Percentiles rank a stretch among this genome's conserved stretches.
Evolutionary conservation across 2,329 filamentous ascomycete species (phyloP).

Genomic region (Aspergillus fumigatus): DNA sequence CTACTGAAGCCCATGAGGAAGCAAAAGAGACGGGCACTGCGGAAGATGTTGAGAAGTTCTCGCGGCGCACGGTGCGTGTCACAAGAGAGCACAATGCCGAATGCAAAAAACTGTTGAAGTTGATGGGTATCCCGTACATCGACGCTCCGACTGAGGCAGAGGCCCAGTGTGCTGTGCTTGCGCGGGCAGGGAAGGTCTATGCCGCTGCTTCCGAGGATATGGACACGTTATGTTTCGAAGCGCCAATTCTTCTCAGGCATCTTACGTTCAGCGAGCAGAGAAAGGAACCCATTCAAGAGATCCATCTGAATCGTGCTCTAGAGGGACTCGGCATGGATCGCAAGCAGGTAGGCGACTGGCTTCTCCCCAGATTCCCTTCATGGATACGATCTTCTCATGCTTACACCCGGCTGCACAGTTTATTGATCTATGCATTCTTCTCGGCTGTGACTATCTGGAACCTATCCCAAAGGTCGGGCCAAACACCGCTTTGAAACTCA

Average conservation of each 20-base stretch:
- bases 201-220: slow-evolving; percentile 97
- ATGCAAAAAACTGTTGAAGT: slow-evolving; percentile 81
- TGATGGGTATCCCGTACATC: slow-evolving; percentile 96
- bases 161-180: slow-evolving; percentile 89
- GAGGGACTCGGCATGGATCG: slow-evolving; percentile 84
- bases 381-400: slow-evolving; percentile 8
- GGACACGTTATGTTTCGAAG: slow-evolving; percentile 95
- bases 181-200: slow-evolving; percentile 89
- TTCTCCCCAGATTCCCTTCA: too few species aligned
- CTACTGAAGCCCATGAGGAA: slow-evolving; percentile 83
- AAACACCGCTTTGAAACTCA: slow-evolving; percentile 85
- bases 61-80: slow-evolving; percentile 83
- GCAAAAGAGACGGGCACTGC: slow-evolving; percentile 96
- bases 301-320: slow-evolving; percentile 79
- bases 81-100: slow-evolving; percentile 97
- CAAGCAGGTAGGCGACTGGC: slow-evolving; percentile 58
- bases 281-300: slow-evolving; percentile 96
- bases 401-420: slow-evolving; percentile 55
- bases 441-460: slow-evolving; percentile 96
- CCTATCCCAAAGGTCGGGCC: slow-evolving; percentile 93
- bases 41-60: slow-evolving; percentile 98
- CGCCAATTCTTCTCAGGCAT: slow-evolving; percentile 85
- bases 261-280: slow-evolving; percentile 95
- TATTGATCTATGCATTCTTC: slow-evolving; percentile 93
- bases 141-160: slow-evolving; percentile 95